A percentile compares a stretch with the other conserved stretches of the same genome.
Evolutionary conservation across 805 yeast genomes (phyloP).

Genomic region (Millerago galiae): DNA sequence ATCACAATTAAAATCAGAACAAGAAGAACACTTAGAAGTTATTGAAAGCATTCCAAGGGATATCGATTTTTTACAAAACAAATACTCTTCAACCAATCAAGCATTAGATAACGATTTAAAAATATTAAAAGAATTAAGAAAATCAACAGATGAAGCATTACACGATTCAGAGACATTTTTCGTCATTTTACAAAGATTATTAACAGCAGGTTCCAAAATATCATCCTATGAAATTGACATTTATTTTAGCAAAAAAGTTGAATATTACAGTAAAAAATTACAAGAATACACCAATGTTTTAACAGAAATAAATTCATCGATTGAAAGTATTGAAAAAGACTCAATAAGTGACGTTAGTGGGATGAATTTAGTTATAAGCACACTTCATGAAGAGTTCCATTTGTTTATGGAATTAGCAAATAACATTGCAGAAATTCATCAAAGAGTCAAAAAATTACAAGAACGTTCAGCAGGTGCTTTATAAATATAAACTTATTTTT

Average conservation of each 20-base stretch:
- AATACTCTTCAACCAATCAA: conserved; percentile 57
- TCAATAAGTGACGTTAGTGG: conserved; percentile 36
- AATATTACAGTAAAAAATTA: conserved; percentile 33
- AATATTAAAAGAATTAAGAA: conserved; percentile 39
- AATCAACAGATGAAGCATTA: conserved; percentile 32
- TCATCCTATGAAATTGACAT: conserved; percentile 52
- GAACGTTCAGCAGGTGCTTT: conserved; percentile 16
- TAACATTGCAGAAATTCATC: conserved; percentile 65
- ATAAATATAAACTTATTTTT: background rate
- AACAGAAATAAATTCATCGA: conserved; percentile 52
- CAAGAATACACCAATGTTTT: conserved; percentile 42
- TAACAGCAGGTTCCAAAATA: conserved; percentile 49
- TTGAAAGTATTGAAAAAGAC: conserved; percentile 53
- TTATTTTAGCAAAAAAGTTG: conserved; percentile 41
- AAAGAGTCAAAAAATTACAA: conserved; percentile 32
- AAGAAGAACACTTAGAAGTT: conserved; percentile 54
- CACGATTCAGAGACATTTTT: conserved; percentile 47
- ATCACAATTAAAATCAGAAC: conserved; percentile 56
- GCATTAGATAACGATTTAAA: conserved; percentile 47
- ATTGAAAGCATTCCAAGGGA: conserved; percentile 71
- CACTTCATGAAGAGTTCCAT: conserved; percentile 61
- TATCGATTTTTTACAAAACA: conserved; percentile 53
- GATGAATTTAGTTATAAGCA: conserved; percentile 47
- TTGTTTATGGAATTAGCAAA: conserved; percentile 73
- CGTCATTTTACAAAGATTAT: conserved; percentile 44